Evolutionary conservation across 2,329 filamentous ascomycete genomes (phyloP), one percentile per base, ranked within the genome.

Genomic region (Penicillium sp.): DNA sequence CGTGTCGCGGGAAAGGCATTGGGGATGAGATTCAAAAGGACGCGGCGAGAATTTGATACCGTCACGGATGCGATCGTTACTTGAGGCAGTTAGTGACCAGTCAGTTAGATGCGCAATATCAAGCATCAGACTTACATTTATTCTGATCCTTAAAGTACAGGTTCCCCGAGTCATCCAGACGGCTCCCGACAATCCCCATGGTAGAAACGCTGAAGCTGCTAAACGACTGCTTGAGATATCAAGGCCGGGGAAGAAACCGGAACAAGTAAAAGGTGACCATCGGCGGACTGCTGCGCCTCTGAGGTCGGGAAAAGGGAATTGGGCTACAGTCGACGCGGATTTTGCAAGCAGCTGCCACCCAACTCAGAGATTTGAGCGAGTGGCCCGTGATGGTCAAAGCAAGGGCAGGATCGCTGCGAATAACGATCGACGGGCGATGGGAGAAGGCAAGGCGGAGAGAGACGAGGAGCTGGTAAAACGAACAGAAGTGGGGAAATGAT

Each of bases 141-240:
- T 87, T 91, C 84, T 97, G 95, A 77, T 99, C 95, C 82, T 91
- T 90, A 75, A 98, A 84, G 78, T 91, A 96, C 76, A 98, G 83
- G 71, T 87, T 85, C 76, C 88, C 91, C 73, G 75, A 74, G 66
- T 97, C 93, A 72, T 96, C 93, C 73, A 90, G 88, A 79, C 89
- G 91, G 84, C 93, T 97, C 78, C 88, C 90, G 79, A 97, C 89
- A 83, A 91, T 93, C 75, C 95, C 95, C 95, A 99, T 99, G 78
- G 80, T 86, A 81, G 78, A 70, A 63, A 59, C 50, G 53, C 59
- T 62, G 59, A 60, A 68, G 21, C 49, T 64, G 66, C 72, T 61
- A 70, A 64, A 64, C 72, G 65, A 71, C 69, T 67, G 69, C 68
- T 68, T 65, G 68, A 69, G 63, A 67, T 64, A 63, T 66, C 63